Conservation (phyloP, 2,329 filamentous ascomycete species). For the Fusarium pseudonygamai region DNA sequence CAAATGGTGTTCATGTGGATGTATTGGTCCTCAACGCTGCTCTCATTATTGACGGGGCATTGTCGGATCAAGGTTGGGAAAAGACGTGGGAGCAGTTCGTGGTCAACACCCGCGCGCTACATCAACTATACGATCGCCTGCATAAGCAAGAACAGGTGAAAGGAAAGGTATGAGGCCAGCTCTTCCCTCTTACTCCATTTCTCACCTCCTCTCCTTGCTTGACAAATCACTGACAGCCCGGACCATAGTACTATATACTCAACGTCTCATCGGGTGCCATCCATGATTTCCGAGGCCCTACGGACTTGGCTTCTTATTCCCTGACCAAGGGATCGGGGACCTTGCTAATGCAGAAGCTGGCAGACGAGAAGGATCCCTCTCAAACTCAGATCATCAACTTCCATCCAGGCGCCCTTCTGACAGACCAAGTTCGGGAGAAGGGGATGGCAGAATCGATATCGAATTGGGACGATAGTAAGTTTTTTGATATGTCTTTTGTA, state of each 20-base stretch:
- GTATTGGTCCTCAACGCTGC: neutral
- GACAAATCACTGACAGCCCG: rapidly evolving
- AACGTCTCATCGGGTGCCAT: neutral
- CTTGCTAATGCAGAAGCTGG: neutral
- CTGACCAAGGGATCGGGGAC: neutral
- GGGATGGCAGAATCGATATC: neutral
- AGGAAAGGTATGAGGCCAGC: neutral
- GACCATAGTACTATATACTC: neutral
- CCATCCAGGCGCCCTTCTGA: neutral
- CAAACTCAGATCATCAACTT: neutral
- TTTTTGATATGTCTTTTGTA: rapidly evolving
- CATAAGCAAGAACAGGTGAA: neutral
- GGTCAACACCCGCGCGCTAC: neutral
- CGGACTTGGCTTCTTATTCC: neutral
- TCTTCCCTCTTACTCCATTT: neutral
- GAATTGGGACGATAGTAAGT: neutral
- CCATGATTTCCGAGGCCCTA: neutral
- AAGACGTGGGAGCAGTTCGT: neutral
- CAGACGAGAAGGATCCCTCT: neutral
- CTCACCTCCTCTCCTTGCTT: neutral
- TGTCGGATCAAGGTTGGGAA: neutral
- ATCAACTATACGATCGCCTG: neutral
- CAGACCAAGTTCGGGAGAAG: neutral
- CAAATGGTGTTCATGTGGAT: neutral
- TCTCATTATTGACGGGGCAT: neutral